Percentiles rank a stretch among this genome's conserved stretches.
These are phyloP conservation scores for Suhomyces panamericanus DNA, from an alignment of 1,139 yeast species.

Conservation along the genomic window DNA sequence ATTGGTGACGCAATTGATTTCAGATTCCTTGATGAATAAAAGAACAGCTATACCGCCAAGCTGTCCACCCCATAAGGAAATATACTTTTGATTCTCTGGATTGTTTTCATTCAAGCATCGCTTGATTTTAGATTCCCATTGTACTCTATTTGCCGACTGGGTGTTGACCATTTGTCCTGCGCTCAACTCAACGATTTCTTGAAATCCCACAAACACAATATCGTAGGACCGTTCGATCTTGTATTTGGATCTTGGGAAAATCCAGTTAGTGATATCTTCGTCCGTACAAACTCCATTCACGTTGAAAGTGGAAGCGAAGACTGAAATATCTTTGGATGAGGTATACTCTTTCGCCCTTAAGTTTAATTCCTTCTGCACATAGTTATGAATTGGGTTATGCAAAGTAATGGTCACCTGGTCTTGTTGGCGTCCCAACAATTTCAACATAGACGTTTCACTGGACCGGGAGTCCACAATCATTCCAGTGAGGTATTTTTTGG, in stretches of 20 bases:
- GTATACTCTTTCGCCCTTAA: constrained; percentile 51
- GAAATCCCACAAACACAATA: constrained; percentile 79
- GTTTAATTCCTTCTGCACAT: constrained; percentile 55
- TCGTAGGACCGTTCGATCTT: constrained; percentile 48
- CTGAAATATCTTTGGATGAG: constrained; percentile 48
- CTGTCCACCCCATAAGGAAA: constrained; percentile 80
- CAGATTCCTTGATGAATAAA: constrained; percentile 27
- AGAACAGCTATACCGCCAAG: constrained; percentile 88
- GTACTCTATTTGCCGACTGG: constrained; percentile 66
- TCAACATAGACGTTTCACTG: constrained; percentile 48
- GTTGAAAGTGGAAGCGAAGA: constrained; percentile 70
- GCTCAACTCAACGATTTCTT: constrained; percentile 88
- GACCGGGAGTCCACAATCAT: constrained; percentile 41
- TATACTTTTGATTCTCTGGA: constrained; percentile 50
- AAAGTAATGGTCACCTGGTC: constrained; percentile 50
- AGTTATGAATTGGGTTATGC: constrained; percentile 72
- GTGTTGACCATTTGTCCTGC: constrained; percentile 87
- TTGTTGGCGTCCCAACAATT: constrained; percentile 49
- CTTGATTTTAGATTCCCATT: constrained; percentile 78
- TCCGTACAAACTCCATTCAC: constrained; percentile 61
- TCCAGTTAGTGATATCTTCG: constrained; percentile 57
- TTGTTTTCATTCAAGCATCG: constrained; percentile 50
- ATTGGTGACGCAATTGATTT: constrained; percentile 52
- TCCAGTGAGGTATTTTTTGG: constrained; percentile 47
- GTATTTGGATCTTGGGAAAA: constrained; percentile 45